Evolutionary conservation across 176 grass and related monocot genomes (phyloP).

Genomic region (Tuctoria greenei): DNA sequence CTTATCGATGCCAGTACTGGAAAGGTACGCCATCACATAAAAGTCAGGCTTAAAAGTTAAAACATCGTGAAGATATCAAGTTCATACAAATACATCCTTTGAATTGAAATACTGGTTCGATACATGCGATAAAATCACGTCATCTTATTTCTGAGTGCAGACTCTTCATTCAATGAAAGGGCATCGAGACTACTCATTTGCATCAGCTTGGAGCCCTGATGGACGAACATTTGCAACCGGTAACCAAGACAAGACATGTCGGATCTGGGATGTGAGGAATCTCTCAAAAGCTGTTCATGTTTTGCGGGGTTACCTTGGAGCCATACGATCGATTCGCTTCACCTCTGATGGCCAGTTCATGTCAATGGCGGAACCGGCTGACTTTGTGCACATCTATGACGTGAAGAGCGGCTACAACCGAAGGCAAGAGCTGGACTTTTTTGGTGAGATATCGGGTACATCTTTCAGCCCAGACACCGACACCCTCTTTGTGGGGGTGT

Average conservation of each 20-base stretch:
- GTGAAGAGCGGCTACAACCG: constrained; percentile 67
- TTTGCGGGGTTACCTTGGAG: constrained; percentile 81
- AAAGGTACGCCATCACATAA: constrained; percentile 56
- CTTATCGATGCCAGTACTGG: constrained; percentile 83
- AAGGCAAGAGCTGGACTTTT: constrained; percentile 90
- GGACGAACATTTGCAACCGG: constrained; percentile 86
- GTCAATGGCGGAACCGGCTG: constrained; percentile 87
- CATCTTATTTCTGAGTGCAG: constrained; percentile 48
- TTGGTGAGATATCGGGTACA: constrained; percentile 88
- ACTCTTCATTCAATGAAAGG: constrained; percentile 68
- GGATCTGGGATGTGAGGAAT: constrained; percentile 84
- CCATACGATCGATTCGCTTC: constrained; percentile 84
- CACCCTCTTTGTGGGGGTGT: constrained; percentile 78
- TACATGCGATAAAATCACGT: constrained; percentile 6
- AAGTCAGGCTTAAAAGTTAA: constrained; percentile 12
- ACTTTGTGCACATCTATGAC: constrained; percentile 87
- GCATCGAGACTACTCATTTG: constrained; percentile 85
- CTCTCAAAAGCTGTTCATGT: constrained; percentile 69
- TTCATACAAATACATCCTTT: not conserved
- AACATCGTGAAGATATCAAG: constrained; percentile 20
- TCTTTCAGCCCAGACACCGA: constrained; percentile 83
- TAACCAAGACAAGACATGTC: constrained; percentile 97
- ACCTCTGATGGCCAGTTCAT: constrained; percentile 84
- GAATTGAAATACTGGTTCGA: constrained; percentile 20
- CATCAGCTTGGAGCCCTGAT: constrained; percentile 83